Evolutionary conservation across 2,329 filamentous ascomycete genomes (phyloP).

Genomic region (Alternaria incomplexa): DNA sequence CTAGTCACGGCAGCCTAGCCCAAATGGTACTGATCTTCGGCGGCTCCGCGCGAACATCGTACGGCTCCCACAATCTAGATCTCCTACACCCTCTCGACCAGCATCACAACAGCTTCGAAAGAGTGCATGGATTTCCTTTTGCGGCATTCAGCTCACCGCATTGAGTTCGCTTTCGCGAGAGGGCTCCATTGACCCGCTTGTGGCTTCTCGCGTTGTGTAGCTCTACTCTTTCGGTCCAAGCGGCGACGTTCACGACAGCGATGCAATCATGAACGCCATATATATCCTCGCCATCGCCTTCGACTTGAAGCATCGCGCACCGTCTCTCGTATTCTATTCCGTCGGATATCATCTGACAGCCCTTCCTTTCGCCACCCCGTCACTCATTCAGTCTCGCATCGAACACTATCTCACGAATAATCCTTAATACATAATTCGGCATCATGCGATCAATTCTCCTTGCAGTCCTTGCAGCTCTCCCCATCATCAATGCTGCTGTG

Average conservation of each 20-base stretch:
- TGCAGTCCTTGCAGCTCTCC: background rate
- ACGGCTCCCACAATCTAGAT: background rate
- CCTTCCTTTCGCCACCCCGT: background rate
- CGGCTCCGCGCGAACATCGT: background rate
- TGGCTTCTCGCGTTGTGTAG: background rate
- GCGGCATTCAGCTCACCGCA: background rate
- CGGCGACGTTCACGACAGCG: background rate
- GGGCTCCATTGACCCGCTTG: background rate
- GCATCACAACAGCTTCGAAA: background rate
- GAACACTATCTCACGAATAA: fast-evolving
- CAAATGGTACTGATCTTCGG: background rate
- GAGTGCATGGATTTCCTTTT: background rate
- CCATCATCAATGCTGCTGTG: background rate
- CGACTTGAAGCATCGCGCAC: background rate
- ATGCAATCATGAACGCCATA: background rate
- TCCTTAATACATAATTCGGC: background rate
- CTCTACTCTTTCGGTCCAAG: background rate
- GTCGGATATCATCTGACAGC: background rate
- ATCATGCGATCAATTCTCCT: background rate
- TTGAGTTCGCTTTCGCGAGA: background rate
- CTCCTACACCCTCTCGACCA: background rate
- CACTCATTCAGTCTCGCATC: background rate
- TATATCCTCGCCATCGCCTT: background rate
- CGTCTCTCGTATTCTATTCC: fast-evolving
- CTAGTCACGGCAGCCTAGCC: background rate